These are phyloP conservation scores for Pyronema omphalodes DNA, from an alignment of 495 filamentous ascomycete species.

Conservation along the genomic window DNA sequence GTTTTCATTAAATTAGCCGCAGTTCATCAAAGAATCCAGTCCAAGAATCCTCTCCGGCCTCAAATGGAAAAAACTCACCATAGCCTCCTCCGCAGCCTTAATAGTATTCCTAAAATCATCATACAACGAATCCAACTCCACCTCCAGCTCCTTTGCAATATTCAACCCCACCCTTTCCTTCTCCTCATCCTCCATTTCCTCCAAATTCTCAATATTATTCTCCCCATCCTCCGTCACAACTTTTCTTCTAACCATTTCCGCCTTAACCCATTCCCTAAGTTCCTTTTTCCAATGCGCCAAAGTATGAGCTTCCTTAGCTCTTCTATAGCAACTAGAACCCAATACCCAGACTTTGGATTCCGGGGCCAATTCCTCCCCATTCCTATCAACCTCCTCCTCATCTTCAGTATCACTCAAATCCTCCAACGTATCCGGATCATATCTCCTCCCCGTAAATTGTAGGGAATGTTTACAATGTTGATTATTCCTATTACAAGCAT, in stretches of 20 bases:
- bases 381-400: background rate
- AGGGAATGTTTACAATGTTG: conserved; percentile 9
- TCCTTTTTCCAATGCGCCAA: conserved; percentile 20
- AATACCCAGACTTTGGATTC: conserved; percentile 5
- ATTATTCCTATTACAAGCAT: conserved; percentile 11
- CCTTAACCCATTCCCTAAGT: conserved; percentile 7
- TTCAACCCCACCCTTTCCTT: conserved; percentile 4
- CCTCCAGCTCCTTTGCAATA: conserved; percentile 2
- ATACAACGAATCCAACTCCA: conserved; percentile 9
- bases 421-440: conserved; percentile 9
- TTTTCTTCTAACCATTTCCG: background rate
- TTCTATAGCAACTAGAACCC: conserved; percentile 7
- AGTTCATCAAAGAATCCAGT: too few relatives aligned
- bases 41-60: too few relatives aligned
- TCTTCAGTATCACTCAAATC: conserved; percentile 9
- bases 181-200: conserved; percentile 6
- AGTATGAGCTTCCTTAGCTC: conserved; percentile 8
- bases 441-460: conserved; percentile 7
- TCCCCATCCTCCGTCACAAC: conserved; percentile 4
- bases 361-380: background rate
- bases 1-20: too few relatives aligned
- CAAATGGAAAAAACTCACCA: conserved; percentile 4
- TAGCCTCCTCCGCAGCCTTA: conserved; percentile 6
- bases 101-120: conserved; percentile 8
- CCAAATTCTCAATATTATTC: conserved; percentile 6